A percentile compares a stretch with the other conserved stretches of the same genome.
These are phyloP conservation scores for Scopulariopsis brevicaulis DNA, from an alignment of 2,329 filamentous ascomycete species.

Conservation along the genomic window DNA sequence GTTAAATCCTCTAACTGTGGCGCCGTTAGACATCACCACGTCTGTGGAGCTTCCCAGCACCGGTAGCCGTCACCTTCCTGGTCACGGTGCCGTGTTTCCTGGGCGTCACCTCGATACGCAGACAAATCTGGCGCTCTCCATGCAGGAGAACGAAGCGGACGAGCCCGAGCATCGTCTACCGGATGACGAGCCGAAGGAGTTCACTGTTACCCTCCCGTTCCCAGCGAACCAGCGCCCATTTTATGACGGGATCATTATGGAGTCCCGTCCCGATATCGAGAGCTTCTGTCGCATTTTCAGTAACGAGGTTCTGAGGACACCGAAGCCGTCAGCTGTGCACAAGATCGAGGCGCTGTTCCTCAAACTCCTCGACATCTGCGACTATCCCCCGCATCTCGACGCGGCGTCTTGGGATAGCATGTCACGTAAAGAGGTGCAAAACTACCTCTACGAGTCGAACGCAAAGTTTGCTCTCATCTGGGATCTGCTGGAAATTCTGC, in stretches of 20 bases:
- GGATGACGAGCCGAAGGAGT: slow-evolving; percentile 25
- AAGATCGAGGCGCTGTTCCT: slow-evolving; percentile 40
- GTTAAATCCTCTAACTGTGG: background rate
- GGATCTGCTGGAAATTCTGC: slow-evolving; percentile 37
- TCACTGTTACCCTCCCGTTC: slow-evolving; percentile 45
- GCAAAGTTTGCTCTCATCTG: slow-evolving; percentile 49
- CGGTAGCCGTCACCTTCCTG: background rate
- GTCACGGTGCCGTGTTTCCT: background rate
- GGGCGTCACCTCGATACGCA: background rate
- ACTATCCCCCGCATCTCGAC: slow-evolving; percentile 41
- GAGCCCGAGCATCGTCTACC: slow-evolving; percentile 12
- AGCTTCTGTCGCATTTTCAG: slow-evolving; percentile 32
- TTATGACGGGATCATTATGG: slow-evolving; percentile 37
- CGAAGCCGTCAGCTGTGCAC: slow-evolving; percentile 24
- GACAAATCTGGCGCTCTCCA: slow-evolving; percentile 2
- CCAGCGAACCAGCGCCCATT: slow-evolving; percentile 37
- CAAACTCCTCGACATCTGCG: slow-evolving; percentile 40
- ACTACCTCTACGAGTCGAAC: slow-evolving; percentile 43
- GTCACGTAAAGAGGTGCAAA: slow-evolving; percentile 30
- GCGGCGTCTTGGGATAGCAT: slow-evolving; percentile 27
- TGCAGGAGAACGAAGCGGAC: slow-evolving; percentile 9
- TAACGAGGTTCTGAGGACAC: slow-evolving; percentile 22
- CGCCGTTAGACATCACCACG: background rate
- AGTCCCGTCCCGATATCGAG: slow-evolving; percentile 29
- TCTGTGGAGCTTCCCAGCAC: background rate